Evolutionary conservation across 2,329 filamentous ascomycete species (phyloP).

Genomic region (Penicillium palitans): DNA sequence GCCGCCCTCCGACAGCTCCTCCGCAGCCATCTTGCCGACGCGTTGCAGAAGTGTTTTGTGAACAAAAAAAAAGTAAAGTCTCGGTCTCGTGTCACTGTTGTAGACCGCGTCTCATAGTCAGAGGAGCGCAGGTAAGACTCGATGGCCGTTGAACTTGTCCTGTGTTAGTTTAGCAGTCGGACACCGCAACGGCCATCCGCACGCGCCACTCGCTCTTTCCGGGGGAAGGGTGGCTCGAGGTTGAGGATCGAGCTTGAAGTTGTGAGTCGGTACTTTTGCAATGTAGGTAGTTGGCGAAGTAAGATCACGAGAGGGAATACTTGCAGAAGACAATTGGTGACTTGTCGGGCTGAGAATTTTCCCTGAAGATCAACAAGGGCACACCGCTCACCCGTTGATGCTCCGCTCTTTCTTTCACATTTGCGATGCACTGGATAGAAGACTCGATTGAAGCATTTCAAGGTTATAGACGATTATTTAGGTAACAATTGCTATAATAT

Average conservation of each 20-base stretch:
- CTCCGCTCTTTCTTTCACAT: conserved; percentile 7
- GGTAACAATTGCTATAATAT: not conserved
- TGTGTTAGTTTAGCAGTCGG: conserved; percentile 17
- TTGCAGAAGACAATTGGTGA: conserved; percentile 17
- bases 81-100: not conserved
- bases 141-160: conserved; percentile 27
- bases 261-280: not conserved
- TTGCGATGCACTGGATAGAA: not conserved
- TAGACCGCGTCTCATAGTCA: conserved; percentile 3
- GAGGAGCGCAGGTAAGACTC: not conserved
- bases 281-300: conserved; percentile 1
- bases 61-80: not conserved
- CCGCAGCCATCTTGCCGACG: conserved; percentile 33
- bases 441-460: not conserved
- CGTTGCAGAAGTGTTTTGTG: conserved; percentile 1
- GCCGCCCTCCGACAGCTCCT: conserved; percentile 39
- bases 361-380: conserved; percentile 10
- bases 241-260: not conserved
- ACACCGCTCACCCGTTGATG: conserved; percentile 22
- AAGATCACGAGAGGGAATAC: conserved; percentile 4
- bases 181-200: conserved; percentile 29
- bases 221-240: not conserved
- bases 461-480: not conserved
- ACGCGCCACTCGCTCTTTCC: conserved; percentile 9
- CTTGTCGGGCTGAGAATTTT: conserved; percentile 26